Evolutionary conservation across 345 rosid species (phyloP).

Genomic region (Eucalyptus regnans): DNA sequence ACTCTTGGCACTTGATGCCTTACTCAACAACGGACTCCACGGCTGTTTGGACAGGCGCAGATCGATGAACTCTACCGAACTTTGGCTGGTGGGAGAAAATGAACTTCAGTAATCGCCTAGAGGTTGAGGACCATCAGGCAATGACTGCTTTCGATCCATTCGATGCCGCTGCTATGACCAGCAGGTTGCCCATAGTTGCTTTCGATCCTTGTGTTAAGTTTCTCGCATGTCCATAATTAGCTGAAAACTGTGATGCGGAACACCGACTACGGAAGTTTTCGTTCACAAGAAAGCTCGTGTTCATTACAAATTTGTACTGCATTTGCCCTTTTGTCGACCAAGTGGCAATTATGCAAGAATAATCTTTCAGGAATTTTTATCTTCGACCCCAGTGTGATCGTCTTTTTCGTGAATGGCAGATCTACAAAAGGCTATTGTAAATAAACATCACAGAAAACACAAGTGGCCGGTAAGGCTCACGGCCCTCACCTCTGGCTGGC

Average conservation of each 20-base stretch:
- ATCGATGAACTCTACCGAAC: conserved; percentile 48
- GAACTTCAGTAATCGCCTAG: not conserved
- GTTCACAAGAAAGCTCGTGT: not conserved
- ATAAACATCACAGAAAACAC: not conserved
- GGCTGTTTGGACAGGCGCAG: conserved; percentile 26
- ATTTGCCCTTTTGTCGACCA: not conserved
- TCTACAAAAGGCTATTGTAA: not conserved
- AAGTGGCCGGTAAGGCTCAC: not conserved
- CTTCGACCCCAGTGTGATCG: not conserved
- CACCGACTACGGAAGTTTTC: not conserved
- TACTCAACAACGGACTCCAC: not conserved
- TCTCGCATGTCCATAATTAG: not conserved
- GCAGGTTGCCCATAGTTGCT: not conserved
- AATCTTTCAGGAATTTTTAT: not conserved
- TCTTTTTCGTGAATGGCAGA: not conserved
- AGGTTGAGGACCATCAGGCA: not conserved
- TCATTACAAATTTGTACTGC: not conserved
- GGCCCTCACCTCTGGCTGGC: not conserved
- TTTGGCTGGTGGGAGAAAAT: conserved; percentile 6
- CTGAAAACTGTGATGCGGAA: not conserved
- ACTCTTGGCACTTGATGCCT: not conserved
- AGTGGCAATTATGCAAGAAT: not conserved
- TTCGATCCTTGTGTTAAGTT: not conserved
- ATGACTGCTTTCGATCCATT: not conserved
- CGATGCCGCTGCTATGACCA: not conserved